Evolutionary conservation across 768 basidiomycete species (phyloP), one percentile per base, ranked within the genome.

Genomic region (Boletus pseudo-olivaceus): DNA sequence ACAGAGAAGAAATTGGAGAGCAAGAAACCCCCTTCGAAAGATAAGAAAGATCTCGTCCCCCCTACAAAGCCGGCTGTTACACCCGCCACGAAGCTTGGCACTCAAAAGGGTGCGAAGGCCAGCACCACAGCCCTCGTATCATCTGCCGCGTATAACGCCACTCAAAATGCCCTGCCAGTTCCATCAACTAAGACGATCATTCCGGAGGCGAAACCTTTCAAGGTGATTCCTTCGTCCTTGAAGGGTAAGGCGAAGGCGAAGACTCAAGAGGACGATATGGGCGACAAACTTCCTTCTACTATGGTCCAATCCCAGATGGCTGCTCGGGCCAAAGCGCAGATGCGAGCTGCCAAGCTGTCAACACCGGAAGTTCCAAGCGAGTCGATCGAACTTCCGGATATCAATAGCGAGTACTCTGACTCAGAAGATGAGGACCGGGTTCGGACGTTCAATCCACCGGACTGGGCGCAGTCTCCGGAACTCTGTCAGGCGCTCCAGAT

Each of bases 381-480:
- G 75, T 84, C 79, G 66, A 91, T 95, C 62, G 93, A 94, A 63
- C 77, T 99, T 17, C 95, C 96, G 0, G 96, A 98, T 43, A 93
- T 97, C 65, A 88, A 93, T 63, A 93, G 90, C 73, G 96, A 98
- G 64, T 98, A 98, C 71, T 97, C 94, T 6, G 91, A 95, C 71
- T 97, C 94, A 5, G 96, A 93, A 42, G 93, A 95, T 60, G 93
- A 95, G 67, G 84, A 87, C 60, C 82, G 87, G 19, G 78, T 80
- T 39, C 77, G 82, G 59, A 84, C 83, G n/a, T 86, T 84, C 60
- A 80, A 86, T 62, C 82, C 86, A 55, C 91, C 92, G 2, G 77
- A 82, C 23, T 98, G 96, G 96, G 92, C 94, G 1, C 90, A 95
- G 67, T 93, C 91, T 26, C 94, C 94, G 11, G 86, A 88, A 63